These are phyloP conservation scores for Fennellomyces sp. DNA, from an alignment of 371 early-diverging fungal species.

Conservation along the genomic window DNA sequence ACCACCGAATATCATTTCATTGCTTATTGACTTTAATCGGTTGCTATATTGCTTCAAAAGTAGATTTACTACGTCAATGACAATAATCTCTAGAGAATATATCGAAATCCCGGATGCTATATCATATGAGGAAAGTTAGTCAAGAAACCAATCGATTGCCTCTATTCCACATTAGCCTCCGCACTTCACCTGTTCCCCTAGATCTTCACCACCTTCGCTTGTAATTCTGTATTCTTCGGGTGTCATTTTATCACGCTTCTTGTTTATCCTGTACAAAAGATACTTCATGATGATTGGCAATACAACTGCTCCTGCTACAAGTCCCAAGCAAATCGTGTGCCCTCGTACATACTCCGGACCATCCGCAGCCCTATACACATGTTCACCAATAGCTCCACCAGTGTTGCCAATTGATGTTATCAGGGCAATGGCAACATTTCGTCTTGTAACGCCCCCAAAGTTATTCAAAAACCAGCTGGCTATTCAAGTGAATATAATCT, in stretches of 20 bases:
- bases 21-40: too few relatives aligned
- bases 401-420: conserved; percentile 57
- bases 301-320: conserved; percentile 45
- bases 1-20: too few relatives aligned
- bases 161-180: too few relatives aligned
- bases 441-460: conserved; percentile 66
- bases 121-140: too few relatives aligned
- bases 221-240: conserved; percentile 52
- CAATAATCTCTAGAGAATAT: too few relatives aligned
- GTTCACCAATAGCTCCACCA: conserved; percentile 56
- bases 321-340: conserved; percentile 40
- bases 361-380: conserved; percentile 63
- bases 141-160: too few relatives aligned
- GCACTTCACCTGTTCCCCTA: too few relatives aligned
- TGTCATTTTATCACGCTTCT: conserved; percentile 52
- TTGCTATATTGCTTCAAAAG: too few relatives aligned
- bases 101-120: too few relatives aligned
- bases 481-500: conserved; percentile 56
- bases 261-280: conserved; percentile 49
- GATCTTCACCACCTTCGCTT: conserved; percentile 43
- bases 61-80: too few relatives aligned
- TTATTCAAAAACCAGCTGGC: conserved; percentile 65
- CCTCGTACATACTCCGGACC: conserved; percentile 56
- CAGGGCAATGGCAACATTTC: conserved; percentile 61
- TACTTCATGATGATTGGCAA: conserved; percentile 48